phyloP scores from a whole-genome alignment of 2,329 filamentous ascomycete species.

The Truncatella angustata region DNA sequence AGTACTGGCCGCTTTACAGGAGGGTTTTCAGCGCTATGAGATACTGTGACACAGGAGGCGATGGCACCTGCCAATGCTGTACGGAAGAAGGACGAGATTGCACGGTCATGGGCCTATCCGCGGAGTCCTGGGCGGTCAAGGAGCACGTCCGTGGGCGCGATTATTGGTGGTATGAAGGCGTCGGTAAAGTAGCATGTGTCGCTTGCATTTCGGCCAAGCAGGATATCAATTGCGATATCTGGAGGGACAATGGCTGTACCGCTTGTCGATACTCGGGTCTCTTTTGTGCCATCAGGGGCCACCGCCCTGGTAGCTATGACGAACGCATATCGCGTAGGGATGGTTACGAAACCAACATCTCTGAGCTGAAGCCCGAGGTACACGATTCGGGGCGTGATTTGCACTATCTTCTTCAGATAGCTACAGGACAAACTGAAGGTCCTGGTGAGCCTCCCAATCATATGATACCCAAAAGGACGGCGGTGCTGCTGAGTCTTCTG shows the following conservation, averaged over 20 bases:
- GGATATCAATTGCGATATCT: not conserved
- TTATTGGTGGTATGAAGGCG: not conserved
- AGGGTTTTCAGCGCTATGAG: too few relatives aligned
- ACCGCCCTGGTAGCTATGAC: not conserved
- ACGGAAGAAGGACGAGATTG: not conserved
- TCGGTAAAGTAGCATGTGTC: not conserved
- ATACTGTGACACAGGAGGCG: not conserved
- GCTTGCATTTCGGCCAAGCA: not conserved
- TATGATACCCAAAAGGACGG: too few relatives aligned
- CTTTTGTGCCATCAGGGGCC: not conserved
- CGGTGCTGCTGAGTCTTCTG: too few relatives aligned
- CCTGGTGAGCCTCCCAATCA: not conserved
- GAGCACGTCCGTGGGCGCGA: not conserved
- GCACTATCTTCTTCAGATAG: not conserved
- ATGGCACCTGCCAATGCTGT: not conserved
- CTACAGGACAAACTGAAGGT: not conserved
- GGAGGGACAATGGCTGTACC: not conserved
- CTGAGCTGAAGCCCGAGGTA: not conserved
- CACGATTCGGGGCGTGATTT: not conserved
- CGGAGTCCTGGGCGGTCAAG: not conserved
- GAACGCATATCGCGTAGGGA: not conserved
- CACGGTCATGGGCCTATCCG: not conserved
- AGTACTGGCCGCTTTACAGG: too few relatives aligned
- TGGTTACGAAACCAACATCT: not conserved
- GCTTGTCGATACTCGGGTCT: not conserved